Base-by-base conservation (phyloP, 148 eudicot species). In the Rhododendron williamsianum region DNA sequence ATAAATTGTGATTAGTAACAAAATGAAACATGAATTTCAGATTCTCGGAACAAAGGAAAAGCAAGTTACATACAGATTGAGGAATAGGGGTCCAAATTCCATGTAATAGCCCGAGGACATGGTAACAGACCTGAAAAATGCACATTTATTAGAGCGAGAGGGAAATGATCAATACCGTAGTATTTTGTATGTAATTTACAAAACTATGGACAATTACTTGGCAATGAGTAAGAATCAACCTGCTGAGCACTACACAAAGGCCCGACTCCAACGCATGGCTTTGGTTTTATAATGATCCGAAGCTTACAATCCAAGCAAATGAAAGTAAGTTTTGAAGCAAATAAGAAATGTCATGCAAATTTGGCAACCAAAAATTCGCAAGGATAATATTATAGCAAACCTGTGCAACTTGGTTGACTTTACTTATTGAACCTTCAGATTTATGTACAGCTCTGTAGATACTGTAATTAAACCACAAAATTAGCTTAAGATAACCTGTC, bases 71-170 rank as follows among this genome's bases (percentile, higher is more conserved):
- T 88, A 97, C 99, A 78, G 98, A 91, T 90, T 94, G 90, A 83
- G 99, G 99, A 80, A 97, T 89, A 36, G 99, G 99, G 18, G 95
- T 91, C 99, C 99, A 97, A 88, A 92, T 95, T 84, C 95, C 92
- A 92, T 97, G 99, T 48, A 97, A 94, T 84, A 97, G 94, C 84
- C 98, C 99, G 82, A 97, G 96, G 76, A 95, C 94, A 92, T 97
- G 98, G 89, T 97, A 97, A 87, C 98, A 94, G 82, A 97, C 91
- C 99, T 97, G 92, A 88, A 89, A 21, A 88, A 56, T 36, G 25
- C 65, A 90, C 67, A 86, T 60, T 46, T 48, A 81, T 71, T 33
- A 90, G 82, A 81, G n/a, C 54, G 30, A 83, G 33, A n/a, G 49
- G 67, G 33, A n/a, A n/a, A 80, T 45, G 52, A 49, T 27, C 36